These are phyloP conservation scores for Boletus reticuloceps DNA, from an alignment of 768 basidiomycete species.

Conservation along the genomic window DNA sequence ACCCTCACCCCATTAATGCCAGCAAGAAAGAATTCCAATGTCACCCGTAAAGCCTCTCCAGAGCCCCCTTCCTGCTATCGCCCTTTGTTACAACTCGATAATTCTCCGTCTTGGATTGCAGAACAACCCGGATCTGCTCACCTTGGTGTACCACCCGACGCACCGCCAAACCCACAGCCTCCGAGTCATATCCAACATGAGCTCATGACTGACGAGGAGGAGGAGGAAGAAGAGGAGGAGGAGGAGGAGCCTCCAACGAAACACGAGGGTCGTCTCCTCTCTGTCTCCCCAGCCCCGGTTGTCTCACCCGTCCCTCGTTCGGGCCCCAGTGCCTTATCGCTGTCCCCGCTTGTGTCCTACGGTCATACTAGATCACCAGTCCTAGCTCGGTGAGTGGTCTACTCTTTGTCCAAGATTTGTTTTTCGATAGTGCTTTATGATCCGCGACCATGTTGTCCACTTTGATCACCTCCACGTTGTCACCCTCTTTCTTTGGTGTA, in stretches of 20 bases:
- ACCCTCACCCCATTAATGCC: constrained; percentile 27
- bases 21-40: constrained; percentile 27
- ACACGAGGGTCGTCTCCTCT: constrained; percentile 26
- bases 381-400: constrained; percentile 26
- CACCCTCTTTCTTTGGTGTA: constrained; percentile 10
- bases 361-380: constrained; percentile 34
- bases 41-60: constrained; percentile 15
- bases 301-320: constrained; percentile 13
- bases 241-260: constrained; percentile 25
- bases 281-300: constrained; percentile 7
- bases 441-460: not conserved
- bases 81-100: constrained; percentile 33
- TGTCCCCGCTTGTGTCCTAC: constrained; percentile 8
- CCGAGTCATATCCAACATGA: constrained; percentile 7
- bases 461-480: constrained; percentile 11
- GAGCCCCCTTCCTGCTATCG: constrained; percentile 23
- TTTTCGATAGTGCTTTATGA: constrained; percentile 1
- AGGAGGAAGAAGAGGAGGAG: constrained; percentile 27
- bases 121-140: constrained; percentile 8
- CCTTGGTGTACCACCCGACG: constrained; percentile 9
- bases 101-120: constrained; percentile 23
- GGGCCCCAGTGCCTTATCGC: constrained; percentile 10
- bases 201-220: constrained; percentile 15
- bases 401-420: not conserved
- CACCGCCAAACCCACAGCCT: constrained; percentile 7